Evolutionary conservation across 768 basidiomycete genomes (phyloP), one percentile per base, ranked within the genome.

Genomic region (Cyclocybe cylindracea): DNA sequence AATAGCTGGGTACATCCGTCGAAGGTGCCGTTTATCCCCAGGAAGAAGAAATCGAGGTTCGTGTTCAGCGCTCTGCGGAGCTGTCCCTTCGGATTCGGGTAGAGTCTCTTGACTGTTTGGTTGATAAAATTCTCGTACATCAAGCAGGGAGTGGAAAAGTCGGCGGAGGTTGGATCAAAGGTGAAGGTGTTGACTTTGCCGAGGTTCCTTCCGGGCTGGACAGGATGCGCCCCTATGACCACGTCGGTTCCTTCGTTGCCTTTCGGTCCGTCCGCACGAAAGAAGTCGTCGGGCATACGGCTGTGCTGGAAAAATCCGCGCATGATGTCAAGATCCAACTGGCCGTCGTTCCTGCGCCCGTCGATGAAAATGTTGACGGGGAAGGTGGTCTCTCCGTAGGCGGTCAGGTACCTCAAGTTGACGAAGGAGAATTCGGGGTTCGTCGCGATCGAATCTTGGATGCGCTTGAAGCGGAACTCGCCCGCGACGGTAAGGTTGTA

Each of bases 361-460:
- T 64, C 62, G 29, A 64, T 54, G 40, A 64, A 64, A 45, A 64
- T 60, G 16, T 42, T 36, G 50, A 53, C 39, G 11, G 61, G 61
- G 47, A 63, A 58, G 32, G 50, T 51, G 10, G 61, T 49, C 19
- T 63, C 61, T 5, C 54, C 61, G 11, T 51, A 62, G 4, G 55
- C 61, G 37, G 59, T 61, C 39, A 58, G 56, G 39, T 56, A 58
- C 58, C 16, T 16, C 16, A 16, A 16, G 16, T 16, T 16, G n/a
- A 16, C 16, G n/a, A 16, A 16, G 16, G 16, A 16, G 16, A 16
- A 16, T 16, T 16, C 16, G 16, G 16, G 16, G 16, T 16, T 16
- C 16, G 16, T 16, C 10, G 59, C 52, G 18, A 59, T 62, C 24
- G 62, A 64, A 18, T 64, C 58, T 39, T 60, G 61, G 41, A 62